Evolutionary conservation across 129 eudicot species (phyloP).

Genomic region (Flaveria linearis): DNA sequence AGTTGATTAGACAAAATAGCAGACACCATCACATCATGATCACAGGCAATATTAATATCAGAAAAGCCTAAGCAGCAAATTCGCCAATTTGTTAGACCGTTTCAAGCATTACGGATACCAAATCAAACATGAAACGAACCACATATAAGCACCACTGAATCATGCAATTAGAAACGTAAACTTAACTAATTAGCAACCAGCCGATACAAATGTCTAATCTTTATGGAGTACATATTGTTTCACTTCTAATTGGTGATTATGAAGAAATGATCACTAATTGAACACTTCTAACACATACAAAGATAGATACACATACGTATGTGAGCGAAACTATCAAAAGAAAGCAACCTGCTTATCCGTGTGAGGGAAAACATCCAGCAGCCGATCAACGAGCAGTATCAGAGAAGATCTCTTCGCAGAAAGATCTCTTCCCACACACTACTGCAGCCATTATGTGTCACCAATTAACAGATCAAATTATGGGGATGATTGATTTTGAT

Average conservation of each 20-base stretch:
- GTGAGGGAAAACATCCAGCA: constrained; percentile 52
- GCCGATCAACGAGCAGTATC: constrained; percentile 58
- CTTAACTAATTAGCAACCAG: no score
- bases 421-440: constrained; percentile 72
- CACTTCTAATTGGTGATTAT: not conserved
- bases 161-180: no score
- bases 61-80: not conserved
- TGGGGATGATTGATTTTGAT: no score
- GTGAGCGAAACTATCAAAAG: not conserved
- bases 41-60: not conserved
- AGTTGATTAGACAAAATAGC: not conserved
- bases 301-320: not conserved
- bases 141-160: no score
- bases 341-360: constrained; percentile 60
- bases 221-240: not conserved
- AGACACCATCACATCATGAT: constrained; percentile 3
- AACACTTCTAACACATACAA: not conserved
- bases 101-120: not conserved
- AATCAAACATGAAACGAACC: no score
- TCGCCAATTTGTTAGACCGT: not conserved
- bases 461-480: constrained; percentile 4
- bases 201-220: not conserved
- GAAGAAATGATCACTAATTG: not conserved
- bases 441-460: constrained; percentile 54
- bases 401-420: constrained; percentile 63